Percentiles rank a stretch among this genome's conserved stretches.
Evolutionary conservation across 2,329 filamentous ascomycete species (phyloP).

Genomic region (Aspergillus aculeatinus): DNA sequence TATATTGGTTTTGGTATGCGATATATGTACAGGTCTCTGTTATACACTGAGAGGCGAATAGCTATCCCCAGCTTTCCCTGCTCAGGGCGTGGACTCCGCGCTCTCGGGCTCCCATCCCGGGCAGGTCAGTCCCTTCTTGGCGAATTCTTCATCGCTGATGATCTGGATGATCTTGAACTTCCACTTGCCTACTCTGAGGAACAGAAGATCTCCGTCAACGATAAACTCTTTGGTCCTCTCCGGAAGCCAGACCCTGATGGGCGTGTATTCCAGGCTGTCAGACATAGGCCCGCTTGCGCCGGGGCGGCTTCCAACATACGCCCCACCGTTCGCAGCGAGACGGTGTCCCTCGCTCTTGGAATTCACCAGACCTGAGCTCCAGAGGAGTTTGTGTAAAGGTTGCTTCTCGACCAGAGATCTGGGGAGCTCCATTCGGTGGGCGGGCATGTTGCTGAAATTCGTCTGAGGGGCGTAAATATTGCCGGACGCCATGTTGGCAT

Average conservation of each 20-base stretch:
- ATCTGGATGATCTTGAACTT: conserved; percentile 59
- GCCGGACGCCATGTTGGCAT: conserved; percentile 33
- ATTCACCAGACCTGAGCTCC: conserved; percentile 51
- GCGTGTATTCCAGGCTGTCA: conserved; percentile 50
- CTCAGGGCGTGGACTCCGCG: background rate
- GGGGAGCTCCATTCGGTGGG: conserved; percentile 46
- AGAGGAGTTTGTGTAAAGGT: conserved; percentile 51
- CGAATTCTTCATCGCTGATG: conserved; percentile 55
- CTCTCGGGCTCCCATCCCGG: conserved; percentile 51
- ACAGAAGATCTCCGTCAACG: conserved; percentile 52
- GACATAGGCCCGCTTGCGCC: conserved; percentile 43
- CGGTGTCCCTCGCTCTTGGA: conserved; percentile 55
- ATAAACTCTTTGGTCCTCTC: conserved; percentile 50
- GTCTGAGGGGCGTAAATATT: conserved; percentile 42
- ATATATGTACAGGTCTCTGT: conserved; percentile 17
- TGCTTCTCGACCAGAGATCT: conserved; percentile 50
- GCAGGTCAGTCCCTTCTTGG: conserved; percentile 44
- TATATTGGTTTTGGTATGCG: conserved; percentile 2
- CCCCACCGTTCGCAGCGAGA: conserved; percentile 50
- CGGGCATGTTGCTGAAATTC: conserved; percentile 40
- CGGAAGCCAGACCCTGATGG: conserved; percentile 45
- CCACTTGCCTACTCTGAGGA: conserved; percentile 60
- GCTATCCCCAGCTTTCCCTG: background rate
- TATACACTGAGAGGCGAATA: conserved; percentile 7
- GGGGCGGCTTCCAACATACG: conserved; percentile 49